Base-by-base conservation (phyloP, 2,329 filamentous ascomycete genomes). In the Chrysosporium queenslandicum region DNA sequence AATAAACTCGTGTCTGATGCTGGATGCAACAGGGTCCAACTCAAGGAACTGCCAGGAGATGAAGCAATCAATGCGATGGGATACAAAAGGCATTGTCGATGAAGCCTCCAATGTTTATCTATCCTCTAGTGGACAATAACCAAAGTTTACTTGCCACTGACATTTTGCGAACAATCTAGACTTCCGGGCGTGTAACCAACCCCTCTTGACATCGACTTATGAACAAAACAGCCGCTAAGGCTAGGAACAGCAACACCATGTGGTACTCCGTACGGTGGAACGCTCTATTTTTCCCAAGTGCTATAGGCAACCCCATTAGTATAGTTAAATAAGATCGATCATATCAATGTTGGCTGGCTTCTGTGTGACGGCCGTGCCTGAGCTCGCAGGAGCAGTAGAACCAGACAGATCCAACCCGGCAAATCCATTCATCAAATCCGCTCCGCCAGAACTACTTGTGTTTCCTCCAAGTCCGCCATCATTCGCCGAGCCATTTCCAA, bases 351-450 rank as follows among this genome's bases (percentile, higher is more conserved):
- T 79, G 51, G 68, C 74, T 67, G 76, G 76, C 65, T 75, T 74
- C 39, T 59, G 56, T 20, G 47, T 23, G 4, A 29, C 27, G 14
- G 52, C 48, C 18, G 48, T 43, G 11, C 56, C 46, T 3, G 59
- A 47, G 32, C 59, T 56, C 32, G 67, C 57, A 45, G 62, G 55
- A 25, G 58, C 59, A 50, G 55, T 53, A 27, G 63, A 63, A 37
- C 79, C 81, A 43, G 82, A 79, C 64, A 98, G 74, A 70, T 87
- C 83, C 71, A 98, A 75, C 3, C 81, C 82, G 25, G 83, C 86
- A 64, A 98, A 94, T 0, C 90, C 90, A 64, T 88, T 88, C 74
- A 83, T 76, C 75, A 96, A 75, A 60, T 82, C 78, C 59, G 69
- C 61, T 55, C 63, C 71, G 55, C 66, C 61, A 43, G 63, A 63